phyloP scores from a whole-genome alignment of 2,329 filamentous ascomycete species.

The Trichoderma sp. region DNA sequence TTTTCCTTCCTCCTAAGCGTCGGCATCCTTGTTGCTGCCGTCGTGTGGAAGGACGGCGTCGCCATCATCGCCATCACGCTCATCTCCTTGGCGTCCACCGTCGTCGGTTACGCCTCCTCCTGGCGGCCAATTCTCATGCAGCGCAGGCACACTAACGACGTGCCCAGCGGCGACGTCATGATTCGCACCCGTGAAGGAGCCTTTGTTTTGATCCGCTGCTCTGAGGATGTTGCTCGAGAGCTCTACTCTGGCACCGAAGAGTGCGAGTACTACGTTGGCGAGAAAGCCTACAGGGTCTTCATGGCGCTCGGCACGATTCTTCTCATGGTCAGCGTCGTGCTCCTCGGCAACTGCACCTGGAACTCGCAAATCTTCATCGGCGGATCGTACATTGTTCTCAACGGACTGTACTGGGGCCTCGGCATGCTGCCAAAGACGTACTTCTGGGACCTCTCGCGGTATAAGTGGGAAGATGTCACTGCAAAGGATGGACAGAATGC shows the following conservation, averaged over 20 bases:
- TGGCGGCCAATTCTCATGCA: slow-evolving; percentile 60
- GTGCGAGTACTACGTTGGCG: slow-evolving; percentile 57
- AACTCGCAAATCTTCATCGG: slow-evolving; percentile 62
- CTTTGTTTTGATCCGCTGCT: slow-evolving; percentile 60
- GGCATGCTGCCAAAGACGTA: slow-evolving; percentile 51
- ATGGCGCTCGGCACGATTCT: slow-evolving; percentile 62
- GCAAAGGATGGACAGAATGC: slow-evolving; percentile 45
- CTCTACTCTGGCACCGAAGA: slow-evolving; percentile 63
- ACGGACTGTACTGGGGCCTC: slow-evolving; percentile 61
- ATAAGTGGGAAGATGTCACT: slow-evolving; percentile 48
- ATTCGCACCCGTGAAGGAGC: slow-evolving; percentile 63
- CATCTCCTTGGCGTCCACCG: slow-evolving; percentile 55
- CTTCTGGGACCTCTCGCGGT: slow-evolving; percentile 62
- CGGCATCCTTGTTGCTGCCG: slow-evolving; percentile 50
- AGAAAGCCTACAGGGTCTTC: slow-evolving; percentile 52
- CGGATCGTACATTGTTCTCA: slow-evolving; percentile 59
- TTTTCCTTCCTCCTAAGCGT: slow-evolving; percentile 54
- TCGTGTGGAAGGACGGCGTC: slow-evolving; percentile 43
- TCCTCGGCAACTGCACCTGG: slow-evolving; percentile 65
- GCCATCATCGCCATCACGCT: slow-evolving; percentile 50
- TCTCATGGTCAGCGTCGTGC: slow-evolving; percentile 63
- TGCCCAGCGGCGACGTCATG: slow-evolving; percentile 61
- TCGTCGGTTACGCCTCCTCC: slow-evolving; percentile 59
- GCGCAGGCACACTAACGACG: slow-evolving; percentile 50
- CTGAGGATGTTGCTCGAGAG: slow-evolving; percentile 63